Conservation (phyloP, 345 rosid species). For the Firmiana major region DNA sequence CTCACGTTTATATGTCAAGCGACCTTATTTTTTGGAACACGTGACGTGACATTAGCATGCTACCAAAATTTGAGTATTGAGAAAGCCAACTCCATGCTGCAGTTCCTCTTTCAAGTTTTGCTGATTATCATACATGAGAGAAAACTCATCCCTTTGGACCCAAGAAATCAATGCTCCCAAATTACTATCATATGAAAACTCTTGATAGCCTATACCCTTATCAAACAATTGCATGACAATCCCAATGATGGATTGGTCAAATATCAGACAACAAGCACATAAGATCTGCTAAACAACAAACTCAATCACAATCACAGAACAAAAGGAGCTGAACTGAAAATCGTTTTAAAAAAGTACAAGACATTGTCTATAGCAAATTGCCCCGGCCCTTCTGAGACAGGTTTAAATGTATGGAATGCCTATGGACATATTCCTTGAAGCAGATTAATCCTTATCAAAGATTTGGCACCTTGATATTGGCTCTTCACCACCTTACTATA, state of each 20-base stretch:
- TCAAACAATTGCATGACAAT: not conserved
- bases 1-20: no score
- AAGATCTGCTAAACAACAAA: not conserved
- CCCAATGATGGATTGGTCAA: not conserved
- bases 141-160: no score
- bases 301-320: no score
- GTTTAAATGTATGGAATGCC: not conserved
- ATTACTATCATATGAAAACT: not conserved
- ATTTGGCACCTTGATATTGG: not conserved
- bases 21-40: no score
- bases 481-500: not conserved
- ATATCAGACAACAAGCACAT: not conserved
- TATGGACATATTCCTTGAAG: not conserved
- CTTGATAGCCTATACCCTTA: not conserved
- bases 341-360: not conserved
- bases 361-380: not conserved
- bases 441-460: not conserved
- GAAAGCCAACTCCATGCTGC: not conserved
- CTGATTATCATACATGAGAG: no score
- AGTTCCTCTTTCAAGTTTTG: not conserved
- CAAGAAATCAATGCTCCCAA: not conserved
- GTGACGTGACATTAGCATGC: no score
- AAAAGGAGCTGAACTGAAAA: not conserved
- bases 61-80: no score
- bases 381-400: not conserved